Evolutionary conservation across 1,284 basidiomycete genomes (phyloP).

Genomic region (Cryptococcus neoformans): DNA sequence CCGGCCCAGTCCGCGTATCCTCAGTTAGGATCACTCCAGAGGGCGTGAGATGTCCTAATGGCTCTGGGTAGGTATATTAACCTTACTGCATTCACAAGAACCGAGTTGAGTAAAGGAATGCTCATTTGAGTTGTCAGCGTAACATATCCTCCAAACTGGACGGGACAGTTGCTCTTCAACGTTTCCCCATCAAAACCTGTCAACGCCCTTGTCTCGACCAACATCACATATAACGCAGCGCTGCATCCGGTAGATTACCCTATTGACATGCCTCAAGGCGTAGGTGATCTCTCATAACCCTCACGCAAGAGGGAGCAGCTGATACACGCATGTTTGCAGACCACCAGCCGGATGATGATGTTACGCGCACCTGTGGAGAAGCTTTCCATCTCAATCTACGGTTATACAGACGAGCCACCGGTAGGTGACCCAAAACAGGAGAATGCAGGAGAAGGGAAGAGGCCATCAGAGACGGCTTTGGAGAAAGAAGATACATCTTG

Average conservation of each 20-base stretch:
- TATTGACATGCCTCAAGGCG: constrained; percentile 25
- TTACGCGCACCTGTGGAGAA: constrained; percentile 16
- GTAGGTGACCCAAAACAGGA: background rate
- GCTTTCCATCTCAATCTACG: constrained; percentile 23
- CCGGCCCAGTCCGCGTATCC: constrained; percentile 12
- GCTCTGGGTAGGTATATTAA: constrained; percentile 15
- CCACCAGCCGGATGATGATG: constrained; percentile 22
- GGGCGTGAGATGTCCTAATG: constrained; percentile 14
- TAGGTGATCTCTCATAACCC: constrained; percentile 5
- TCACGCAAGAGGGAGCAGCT: background rate
- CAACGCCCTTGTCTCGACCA: constrained; percentile 18
- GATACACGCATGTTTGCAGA: constrained; percentile 5
- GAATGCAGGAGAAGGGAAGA: background rate
- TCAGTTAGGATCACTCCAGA: constrained; percentile 22
- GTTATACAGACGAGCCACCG: constrained; percentile 3
- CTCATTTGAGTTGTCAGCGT: constrained; percentile 1
- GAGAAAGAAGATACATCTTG: constrained; percentile 6
- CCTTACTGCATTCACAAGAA: background rate
- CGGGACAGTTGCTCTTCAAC: constrained; percentile 20
- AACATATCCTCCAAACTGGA: constrained; percentile 16
- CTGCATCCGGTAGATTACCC: constrained; percentile 19
- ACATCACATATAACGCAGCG: constrained; percentile 5
- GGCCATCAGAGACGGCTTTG: background rate
- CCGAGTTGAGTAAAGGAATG: background rate
- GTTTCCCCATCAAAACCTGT: constrained; percentile 19